Evolutionary conservation across 2,329 filamentous ascomycete genomes (phyloP).

Genomic region (Leptographium lundbergii): DNA sequence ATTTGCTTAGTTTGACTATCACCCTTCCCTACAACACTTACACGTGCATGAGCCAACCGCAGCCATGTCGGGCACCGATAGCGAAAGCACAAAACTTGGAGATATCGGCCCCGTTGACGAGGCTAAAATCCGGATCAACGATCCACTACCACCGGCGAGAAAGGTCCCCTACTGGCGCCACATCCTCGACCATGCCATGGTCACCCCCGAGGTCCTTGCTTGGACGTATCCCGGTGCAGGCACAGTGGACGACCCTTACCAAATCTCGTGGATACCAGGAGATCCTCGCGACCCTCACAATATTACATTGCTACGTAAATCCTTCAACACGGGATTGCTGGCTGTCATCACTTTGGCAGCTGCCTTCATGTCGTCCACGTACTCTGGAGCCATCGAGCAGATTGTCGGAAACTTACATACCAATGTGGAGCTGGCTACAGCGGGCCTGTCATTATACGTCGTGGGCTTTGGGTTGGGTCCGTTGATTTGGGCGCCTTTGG

Average conservation of each 20-base stretch:
- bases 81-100: background rate
- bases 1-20: too few relatives aligned
- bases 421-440: constrained; percentile 1
- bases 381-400: background rate
- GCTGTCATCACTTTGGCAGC: background rate
- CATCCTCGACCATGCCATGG: background rate
- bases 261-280: background rate
- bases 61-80: background rate
- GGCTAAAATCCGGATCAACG: background rate
- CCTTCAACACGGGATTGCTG: background rate
- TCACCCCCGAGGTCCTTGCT: background rate
- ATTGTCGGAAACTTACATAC: background rate
- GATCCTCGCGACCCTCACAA: background rate
- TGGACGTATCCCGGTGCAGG: background rate
- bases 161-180: constrained; percentile 1
- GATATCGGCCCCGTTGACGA: background rate
- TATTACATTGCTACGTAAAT: background rate
- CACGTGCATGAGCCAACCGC: too few relatives aligned
- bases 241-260: constrained; percentile 1
- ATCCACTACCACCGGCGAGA: background rate
- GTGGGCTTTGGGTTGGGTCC: constrained; percentile 45
- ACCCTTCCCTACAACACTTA: too few relatives aligned
- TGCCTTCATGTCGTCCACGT: background rate
- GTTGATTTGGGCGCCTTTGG: constrained; percentile 37
- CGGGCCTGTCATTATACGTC: constrained; percentile 38